A percentile compares a stretch with the other conserved stretches of the same genome.
These are phyloP conservation scores for Lentinus tigrinus DNA, from an alignment of 768 basidiomycete species.

Conservation along the genomic window DNA sequence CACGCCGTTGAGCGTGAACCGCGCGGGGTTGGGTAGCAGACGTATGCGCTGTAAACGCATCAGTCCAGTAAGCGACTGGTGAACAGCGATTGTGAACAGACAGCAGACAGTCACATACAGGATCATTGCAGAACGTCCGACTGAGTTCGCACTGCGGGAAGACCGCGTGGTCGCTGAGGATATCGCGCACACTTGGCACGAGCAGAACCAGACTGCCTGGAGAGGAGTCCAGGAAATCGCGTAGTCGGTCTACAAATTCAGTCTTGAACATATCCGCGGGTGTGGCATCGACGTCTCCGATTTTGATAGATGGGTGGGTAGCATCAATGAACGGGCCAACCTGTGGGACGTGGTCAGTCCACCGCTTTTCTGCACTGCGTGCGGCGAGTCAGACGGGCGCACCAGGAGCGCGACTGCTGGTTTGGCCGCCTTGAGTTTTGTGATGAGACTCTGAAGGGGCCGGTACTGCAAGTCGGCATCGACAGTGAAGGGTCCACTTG, in stretches of 20 bases:
- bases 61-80: neutral
- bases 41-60: slow-evolving; percentile 58
- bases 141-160: slow-evolving; percentile 78
- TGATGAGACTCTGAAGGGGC: slow-evolving; percentile 64
- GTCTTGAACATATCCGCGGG: slow-evolving; percentile 68
- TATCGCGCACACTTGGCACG: slow-evolving; percentile 80
- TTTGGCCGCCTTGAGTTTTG: slow-evolving; percentile 57
- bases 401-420: slow-evolving; percentile 84
- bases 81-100: neutral
- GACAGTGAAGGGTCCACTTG: slow-evolving; percentile 83
- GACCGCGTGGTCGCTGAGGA: slow-evolving; percentile 75
- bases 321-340: slow-evolving; percentile 90
- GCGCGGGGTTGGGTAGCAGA: slow-evolving; percentile 82
- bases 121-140: slow-evolving; percentile 43
- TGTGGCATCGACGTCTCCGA: slow-evolving; percentile 67
- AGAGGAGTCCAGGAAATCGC: slow-evolving; percentile 53
- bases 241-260: slow-evolving; percentile 58
- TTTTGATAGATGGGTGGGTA: slow-evolving; percentile 68
- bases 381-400: slow-evolving; percentile 22
- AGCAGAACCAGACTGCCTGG: slow-evolving; percentile 75
- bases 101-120: slow-evolving; percentile 40
- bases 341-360: slow-evolving; percentile 39
- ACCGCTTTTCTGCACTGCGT: too few species aligned
- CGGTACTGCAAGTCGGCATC: slow-evolving; percentile 77
- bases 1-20: slow-evolving; percentile 83